A percentile compares a stretch with the other conserved stretches of the same genome.
phyloP scores from a whole-genome alignment of 345 rosid species.

The Corymbia maculata region DNA sequence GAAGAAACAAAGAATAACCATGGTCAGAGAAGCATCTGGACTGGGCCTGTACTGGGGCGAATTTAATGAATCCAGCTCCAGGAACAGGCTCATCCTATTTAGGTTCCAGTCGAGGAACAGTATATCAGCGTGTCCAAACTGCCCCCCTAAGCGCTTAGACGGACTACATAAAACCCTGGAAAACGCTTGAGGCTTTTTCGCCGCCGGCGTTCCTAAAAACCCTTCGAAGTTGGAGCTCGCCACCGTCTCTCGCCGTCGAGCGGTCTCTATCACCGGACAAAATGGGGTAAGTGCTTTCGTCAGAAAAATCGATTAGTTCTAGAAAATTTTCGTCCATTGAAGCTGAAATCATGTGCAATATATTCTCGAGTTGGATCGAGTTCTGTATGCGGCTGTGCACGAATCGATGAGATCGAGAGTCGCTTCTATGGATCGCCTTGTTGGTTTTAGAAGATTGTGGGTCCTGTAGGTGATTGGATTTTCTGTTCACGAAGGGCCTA shows the following conservation, averaged over 20 bases:
- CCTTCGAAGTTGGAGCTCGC: background rate
- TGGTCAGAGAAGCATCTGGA: background rate
- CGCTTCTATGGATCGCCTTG: background rate
- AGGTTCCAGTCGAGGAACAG: background rate
- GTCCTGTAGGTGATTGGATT: too few species aligned
- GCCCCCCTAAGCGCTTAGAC: background rate
- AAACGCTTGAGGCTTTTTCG: background rate
- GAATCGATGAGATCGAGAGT: background rate
- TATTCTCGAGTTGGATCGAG: background rate
- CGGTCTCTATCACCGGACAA: fast-evolving
- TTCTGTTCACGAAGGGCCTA: too few species aligned
- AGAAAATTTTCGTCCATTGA: background rate
- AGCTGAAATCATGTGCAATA: background rate
- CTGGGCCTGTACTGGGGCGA: background rate
- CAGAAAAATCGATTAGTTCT: background rate
- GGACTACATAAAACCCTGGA: background rate
- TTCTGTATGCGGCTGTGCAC: background rate
- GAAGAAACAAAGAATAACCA: background rate
- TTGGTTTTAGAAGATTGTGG: too few species aligned
- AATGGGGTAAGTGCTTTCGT: background rate
- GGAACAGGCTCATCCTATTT: background rate
- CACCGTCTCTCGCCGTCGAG: fast-evolving
- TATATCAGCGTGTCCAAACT: background rate
- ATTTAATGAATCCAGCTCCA: background rate
- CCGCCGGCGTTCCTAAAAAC: background rate